Evolutionary conservation across 352 stramenopile species (phyloP).

Genomic region (Globisporangium solare): DNA sequence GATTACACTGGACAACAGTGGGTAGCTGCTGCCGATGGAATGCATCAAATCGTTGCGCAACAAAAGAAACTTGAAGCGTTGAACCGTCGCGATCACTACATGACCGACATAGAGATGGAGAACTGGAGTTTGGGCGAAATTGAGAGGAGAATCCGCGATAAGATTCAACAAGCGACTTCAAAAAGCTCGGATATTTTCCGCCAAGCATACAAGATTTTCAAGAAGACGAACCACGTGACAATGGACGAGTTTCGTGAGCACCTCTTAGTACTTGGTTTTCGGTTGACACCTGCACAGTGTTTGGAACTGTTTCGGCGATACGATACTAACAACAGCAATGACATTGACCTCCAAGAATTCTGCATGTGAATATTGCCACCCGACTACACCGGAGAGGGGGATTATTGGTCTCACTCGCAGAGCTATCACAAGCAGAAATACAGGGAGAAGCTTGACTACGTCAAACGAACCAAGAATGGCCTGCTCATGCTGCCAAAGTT

Average conservation of each 20-base stretch:
- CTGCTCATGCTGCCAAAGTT: conserved; percentile 60
- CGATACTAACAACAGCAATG: conserved; percentile 68
- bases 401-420: conserved; percentile 69
- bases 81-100: conserved; percentile 52
- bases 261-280: conserved; percentile 65
- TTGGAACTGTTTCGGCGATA: conserved; percentile 66
- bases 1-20: conserved; percentile 72
- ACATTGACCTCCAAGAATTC: conserved; percentile 83
- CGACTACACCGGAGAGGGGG: conserved; percentile 75
- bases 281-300: conserved; percentile 58
- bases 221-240: conserved; percentile 67
- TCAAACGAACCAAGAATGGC: conserved; percentile 61
- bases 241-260: conserved; percentile 71
- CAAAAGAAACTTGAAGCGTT: conserved; percentile 48
- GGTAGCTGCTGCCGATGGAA: conserved; percentile 72
- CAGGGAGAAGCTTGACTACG: conserved; percentile 48
- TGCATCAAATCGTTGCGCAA: conserved; percentile 50
- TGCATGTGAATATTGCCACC: conserved; percentile 69
- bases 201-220: conserved; percentile 79
- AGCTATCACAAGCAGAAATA: conserved; percentile 47
- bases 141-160: conserved; percentile 73
- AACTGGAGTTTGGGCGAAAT: conserved; percentile 77
- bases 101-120: conserved; percentile 76
- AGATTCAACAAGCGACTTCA: conserved; percentile 72
- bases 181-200: conserved; percentile 78